Base-by-base conservation (phyloP, 352 stramenopile genomes). In the Globisporangium iwayamae region DNA sequence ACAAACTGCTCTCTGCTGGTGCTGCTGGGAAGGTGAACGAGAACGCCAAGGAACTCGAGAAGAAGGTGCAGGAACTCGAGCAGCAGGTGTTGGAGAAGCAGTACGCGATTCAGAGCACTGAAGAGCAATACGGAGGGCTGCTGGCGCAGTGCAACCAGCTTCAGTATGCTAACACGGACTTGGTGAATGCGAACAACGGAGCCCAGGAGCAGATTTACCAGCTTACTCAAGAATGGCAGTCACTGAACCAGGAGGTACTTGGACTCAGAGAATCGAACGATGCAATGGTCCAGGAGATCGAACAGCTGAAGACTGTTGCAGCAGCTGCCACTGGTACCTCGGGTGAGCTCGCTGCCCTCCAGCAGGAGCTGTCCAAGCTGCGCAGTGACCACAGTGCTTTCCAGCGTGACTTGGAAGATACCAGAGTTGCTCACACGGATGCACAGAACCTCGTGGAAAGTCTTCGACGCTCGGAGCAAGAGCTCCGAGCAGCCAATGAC, bases 1-100 rank as follows among this genome's bases (percentile, higher is more conserved):
- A 86, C 60, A 69, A 78, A 34, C 64, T 81, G 58, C 59, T 90
- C 10, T 72, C 68, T 30, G 70, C 38, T 53, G 73, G 55, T 70
- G 45, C 18, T 20, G 65, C 70, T 7, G 67, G 72, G 22, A 46
- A 43, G 11, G 66, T 56, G 36, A 73, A 78, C 20, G 66, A 79
- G 16, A 65, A 60, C 22, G 53, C 58, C 18, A 58, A 47, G 39
- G 62, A 48, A 57, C 58, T 77, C 7, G 69, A 79, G 4, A 66
- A 75, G 20, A 68, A 69, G 3, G 60, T 82, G 5, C 48, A 54
- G 16, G 65, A 66, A 25, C 61, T 85, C 9, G 70, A 85, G 43
- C 53, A 60, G 32, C 55, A 71, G 30, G 18, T 65, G 32, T 16
- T 18, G 16, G 60, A 59, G 28, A 50, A 53, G 25, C 47, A 64